A percentile compares a stretch with the other conserved stretches of the same genome.
These are phyloP conservation scores for Mycena indigotica DNA, from an alignment of 768 basidiomycete genomes.

Conservation along the genomic window DNA sequence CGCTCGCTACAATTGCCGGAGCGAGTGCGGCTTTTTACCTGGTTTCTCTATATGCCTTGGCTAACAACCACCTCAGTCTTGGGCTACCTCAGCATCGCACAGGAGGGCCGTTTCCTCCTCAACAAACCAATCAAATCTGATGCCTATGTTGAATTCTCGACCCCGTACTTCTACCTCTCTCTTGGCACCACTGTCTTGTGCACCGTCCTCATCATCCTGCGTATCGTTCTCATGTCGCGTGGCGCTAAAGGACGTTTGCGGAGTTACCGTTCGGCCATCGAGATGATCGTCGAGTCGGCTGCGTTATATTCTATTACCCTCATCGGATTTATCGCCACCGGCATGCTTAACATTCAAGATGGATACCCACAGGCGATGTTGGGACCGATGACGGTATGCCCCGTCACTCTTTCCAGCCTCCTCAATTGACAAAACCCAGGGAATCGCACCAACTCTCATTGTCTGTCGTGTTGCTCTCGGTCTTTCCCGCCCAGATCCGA, in stretches of 20 bases:
- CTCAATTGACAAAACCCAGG: not conserved
- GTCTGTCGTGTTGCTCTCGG: slow-evolving; percentile 8
- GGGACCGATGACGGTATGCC: slow-evolving; percentile 4
- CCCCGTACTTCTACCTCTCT: slow-evolving; percentile 6
- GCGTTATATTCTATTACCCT: slow-evolving; percentile 4
- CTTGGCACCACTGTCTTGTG: slow-evolving; percentile 2
- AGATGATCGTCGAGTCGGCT: slow-evolving; percentile 14
- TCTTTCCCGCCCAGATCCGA: slow-evolving; percentile 5
- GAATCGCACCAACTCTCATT: slow-evolving; percentile 9
- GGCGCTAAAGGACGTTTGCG: not conserved
- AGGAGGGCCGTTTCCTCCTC: slow-evolving; percentile 1
- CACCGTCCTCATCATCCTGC: slow-evolving; percentile 6
- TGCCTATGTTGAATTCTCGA: slow-evolving; percentile 1
- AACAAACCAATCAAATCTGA: not conserved
- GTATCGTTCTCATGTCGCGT: slow-evolving; percentile 1
- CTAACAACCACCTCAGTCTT: slow-evolving; percentile 1
- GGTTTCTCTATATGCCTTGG: not conserved
- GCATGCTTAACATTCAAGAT: not conserved
- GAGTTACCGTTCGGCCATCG: slow-evolving; percentile 3
- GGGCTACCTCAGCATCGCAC: slow-evolving; percentile 5
- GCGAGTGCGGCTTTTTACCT: not conserved
- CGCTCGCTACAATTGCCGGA: slow-evolving; percentile 2
- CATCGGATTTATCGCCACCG: not conserved
- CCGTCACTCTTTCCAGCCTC: not conserved
- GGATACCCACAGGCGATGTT: slow-evolving; percentile 7